Conservation (phyloP, 805 yeast species). For the Kodamaea kaohsiungensis region DNA sequence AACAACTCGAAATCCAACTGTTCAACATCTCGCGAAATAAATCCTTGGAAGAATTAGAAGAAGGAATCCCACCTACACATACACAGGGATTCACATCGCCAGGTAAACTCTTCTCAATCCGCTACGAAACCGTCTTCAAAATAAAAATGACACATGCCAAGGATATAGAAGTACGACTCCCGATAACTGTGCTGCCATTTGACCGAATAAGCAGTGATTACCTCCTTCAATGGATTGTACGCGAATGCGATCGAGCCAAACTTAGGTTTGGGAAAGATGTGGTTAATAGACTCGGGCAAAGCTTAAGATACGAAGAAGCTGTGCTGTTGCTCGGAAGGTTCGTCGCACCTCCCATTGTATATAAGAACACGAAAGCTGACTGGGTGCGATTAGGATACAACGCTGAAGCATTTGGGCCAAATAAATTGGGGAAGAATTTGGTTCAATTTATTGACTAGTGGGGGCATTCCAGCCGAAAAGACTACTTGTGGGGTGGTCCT, state of each 20-base stretch:
- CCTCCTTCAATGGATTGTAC: slow-evolving; percentile 52
- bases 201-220: slow-evolving; percentile 48
- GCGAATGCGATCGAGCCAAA: slow-evolving; percentile 51
- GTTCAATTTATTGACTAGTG: slow-evolving; percentile 29
- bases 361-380: slow-evolving; percentile 31
- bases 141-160: slow-evolving; percentile 50
- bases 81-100: slow-evolving; percentile 52
- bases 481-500: too few relatives aligned
- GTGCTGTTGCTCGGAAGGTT: slow-evolving; percentile 22
- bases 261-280: slow-evolving; percentile 33
- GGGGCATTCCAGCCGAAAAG: not conserved
- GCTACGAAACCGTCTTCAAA: slow-evolving; percentile 52
- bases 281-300: slow-evolving; percentile 21
- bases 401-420: slow-evolving; percentile 32
- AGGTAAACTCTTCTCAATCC: slow-evolving; percentile 51
- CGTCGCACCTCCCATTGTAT: slow-evolving; percentile 29
- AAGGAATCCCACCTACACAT: slow-evolving; percentile 46
- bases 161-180: slow-evolving; percentile 50
- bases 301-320: slow-evolving; percentile 21
- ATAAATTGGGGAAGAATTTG: slow-evolving; percentile 14
- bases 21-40: slow-evolving; percentile 24
- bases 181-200: slow-evolving; percentile 57
- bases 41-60: slow-evolving; percentile 28
- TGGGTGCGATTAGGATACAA: slow-evolving; percentile 44
- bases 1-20: slow-evolving; percentile 12